Evolutionary conservation across 208 protist genomes (phyloP).

Genomic region (Trichomonas gallinae): DNA sequence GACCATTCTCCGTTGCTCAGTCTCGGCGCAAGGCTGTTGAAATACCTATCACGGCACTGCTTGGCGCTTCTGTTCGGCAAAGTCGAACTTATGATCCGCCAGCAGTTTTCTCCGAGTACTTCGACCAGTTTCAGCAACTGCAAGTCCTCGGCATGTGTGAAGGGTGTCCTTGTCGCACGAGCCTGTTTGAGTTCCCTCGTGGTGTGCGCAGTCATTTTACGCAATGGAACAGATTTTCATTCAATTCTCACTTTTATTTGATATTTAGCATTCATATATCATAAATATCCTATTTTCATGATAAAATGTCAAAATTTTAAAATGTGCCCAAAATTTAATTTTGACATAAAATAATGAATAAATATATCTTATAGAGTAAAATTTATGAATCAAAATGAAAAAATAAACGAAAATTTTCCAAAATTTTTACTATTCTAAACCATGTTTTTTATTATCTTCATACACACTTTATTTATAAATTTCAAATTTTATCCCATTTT

Average conservation of each 20-base stretch:
- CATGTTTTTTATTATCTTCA: no score
- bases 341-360: no score
- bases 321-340: no score
- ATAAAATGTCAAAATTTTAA: no score
- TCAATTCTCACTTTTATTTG: not conserved
- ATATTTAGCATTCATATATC: no score
- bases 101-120: not conserved
- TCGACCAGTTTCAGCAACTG: not conserved
- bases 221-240: not conserved
- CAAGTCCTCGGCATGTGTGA: not conserved
- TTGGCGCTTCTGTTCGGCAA: not conserved
- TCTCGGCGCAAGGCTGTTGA: not conserved
- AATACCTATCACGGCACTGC: not conserved
- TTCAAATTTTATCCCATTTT: no score
- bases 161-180: not conserved
- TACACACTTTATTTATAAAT: no score
- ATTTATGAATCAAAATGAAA: no score
- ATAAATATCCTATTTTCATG: no score
- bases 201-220: not conserved
- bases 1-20: not conserved
- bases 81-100: not conserved
- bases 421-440: no score
- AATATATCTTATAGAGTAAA: no score
- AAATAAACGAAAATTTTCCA: no score
- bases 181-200: not conserved